A percentile compares a stretch with the other conserved stretches of the same genome.
These are phyloP conservation scores for Pythium dissotocum DNA, from an alignment of 352 stramenopile genomes.

Conservation along the genomic window DNA sequence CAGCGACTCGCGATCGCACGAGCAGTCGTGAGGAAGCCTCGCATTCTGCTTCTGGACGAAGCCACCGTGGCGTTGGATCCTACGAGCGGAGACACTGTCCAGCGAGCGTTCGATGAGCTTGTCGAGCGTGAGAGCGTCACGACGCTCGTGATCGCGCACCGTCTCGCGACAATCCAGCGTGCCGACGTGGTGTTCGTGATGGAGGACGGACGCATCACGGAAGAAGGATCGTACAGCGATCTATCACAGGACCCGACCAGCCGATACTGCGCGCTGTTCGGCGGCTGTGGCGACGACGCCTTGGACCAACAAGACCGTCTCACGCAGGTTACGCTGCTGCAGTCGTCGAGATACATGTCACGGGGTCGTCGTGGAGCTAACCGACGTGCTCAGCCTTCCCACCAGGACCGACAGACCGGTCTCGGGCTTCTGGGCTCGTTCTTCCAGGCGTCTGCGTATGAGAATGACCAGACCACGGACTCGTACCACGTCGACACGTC, in stretches of 20 bases:
- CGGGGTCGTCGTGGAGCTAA: slow-evolving; percentile 40
- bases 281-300: slow-evolving; percentile 15
- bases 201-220: slow-evolving; percentile 65
- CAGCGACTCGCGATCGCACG: slow-evolving; percentile 92
- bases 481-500: background rate
- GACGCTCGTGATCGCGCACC: slow-evolving; percentile 77
- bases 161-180: slow-evolving; percentile 71
- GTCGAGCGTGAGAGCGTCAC: slow-evolving; percentile 63
- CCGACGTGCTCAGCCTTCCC: slow-evolving; percentile 31
- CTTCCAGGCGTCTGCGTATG: slow-evolving; percentile 1
- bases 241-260: slow-evolving; percentile 47
- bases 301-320: slow-evolving; percentile 19
- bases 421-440: slow-evolving; percentile 4
- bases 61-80: slow-evolving; percentile 55
- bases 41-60: slow-evolving; percentile 86
- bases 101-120: slow-evolving; percentile 82
- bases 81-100: slow-evolving; percentile 80
- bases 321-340: slow-evolving; percentile 67
- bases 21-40: slow-evolving; percentile 82
- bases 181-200: slow-evolving; percentile 84
- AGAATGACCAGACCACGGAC: background rate
- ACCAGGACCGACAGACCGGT: background rate
- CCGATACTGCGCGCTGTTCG: slow-evolving; percentile 29
- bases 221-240: slow-evolving; percentile 74
- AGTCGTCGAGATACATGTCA: slow-evolving; percentile 69